A percentile compares a stretch with the other conserved stretches of the same genome.
Evolutionary conservation across 805 yeast species (phyloP).

Genomic region (Jamesozyma piceae): DNA sequence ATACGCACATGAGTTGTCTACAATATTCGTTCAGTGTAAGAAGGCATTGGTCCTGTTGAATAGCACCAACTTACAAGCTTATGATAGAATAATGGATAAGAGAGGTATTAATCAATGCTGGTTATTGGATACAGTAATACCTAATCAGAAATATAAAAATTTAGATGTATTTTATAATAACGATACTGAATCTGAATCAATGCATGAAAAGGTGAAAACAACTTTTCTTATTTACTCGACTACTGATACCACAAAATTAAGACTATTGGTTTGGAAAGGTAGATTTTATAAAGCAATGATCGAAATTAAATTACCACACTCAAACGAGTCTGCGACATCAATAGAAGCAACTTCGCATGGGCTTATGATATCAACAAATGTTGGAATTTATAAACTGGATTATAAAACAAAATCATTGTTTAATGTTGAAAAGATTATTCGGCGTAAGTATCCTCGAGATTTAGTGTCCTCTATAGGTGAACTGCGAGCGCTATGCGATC

Average conservation of each 20-base stretch:
- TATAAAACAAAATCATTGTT: slow-evolving; percentile 9
- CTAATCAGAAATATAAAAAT: neutral
- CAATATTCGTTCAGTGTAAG: slow-evolving; percentile 24
- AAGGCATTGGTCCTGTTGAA: slow-evolving; percentile 20
- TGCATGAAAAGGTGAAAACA: slow-evolving; percentile 6
- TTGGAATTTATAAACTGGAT: slow-evolving; percentile 21
- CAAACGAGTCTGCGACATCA: slow-evolving; percentile 16
- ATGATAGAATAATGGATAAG: slow-evolving; percentile 26
- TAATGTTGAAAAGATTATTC: slow-evolving; percentile 16
- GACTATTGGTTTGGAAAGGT: slow-evolving; percentile 25
- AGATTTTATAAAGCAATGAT: slow-evolving; percentile 19
- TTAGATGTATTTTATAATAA: slow-evolving; percentile 1
- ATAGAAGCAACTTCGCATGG: slow-evolving; percentile 11
- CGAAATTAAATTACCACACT: slow-evolving; percentile 16
- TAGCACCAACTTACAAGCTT: slow-evolving; percentile 25
- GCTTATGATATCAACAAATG: slow-evolving; percentile 16
- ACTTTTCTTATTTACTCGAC: slow-evolving; percentile 18
- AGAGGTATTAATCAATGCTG: slow-evolving; percentile 24
- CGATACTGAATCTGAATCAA: neutral
- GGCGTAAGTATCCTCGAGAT: slow-evolving; percentile 18
- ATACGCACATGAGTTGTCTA: slow-evolving; percentile 19
- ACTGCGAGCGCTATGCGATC: slow-evolving; percentile 3
- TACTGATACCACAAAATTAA: slow-evolving; percentile 12
- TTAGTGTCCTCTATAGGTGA: slow-evolving; percentile 13
- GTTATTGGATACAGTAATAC: slow-evolving; percentile 12